phyloP scores from a whole-genome alignment of 352 stramenopile genomes.

The Saprolegnia parasitica region DNA sequence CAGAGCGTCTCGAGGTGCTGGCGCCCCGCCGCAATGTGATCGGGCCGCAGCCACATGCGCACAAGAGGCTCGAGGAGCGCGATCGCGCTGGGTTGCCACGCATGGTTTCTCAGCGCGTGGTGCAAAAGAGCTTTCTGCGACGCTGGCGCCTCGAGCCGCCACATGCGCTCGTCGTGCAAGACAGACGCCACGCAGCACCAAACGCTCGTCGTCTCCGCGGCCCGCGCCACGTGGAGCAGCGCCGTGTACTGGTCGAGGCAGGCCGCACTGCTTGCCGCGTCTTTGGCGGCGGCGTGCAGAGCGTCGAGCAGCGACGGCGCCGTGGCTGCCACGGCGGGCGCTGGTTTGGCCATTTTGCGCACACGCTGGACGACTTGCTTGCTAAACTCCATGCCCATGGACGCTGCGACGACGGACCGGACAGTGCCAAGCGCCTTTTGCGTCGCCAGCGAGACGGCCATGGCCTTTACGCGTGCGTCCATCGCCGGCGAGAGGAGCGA shows the following conservation, averaged over 20 bases:
- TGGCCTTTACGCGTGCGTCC: background rate
- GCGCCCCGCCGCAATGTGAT: background rate
- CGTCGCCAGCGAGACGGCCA: conserved; percentile 22
- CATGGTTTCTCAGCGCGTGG: background rate
- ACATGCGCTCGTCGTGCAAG: background rate
- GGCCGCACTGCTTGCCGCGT: background rate
- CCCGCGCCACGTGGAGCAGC: background rate
- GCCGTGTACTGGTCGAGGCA: background rate
- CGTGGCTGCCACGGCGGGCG: background rate
- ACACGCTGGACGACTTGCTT: conserved; percentile 24
- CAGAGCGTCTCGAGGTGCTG: conserved; percentile 4
- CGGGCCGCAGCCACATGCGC: background rate
- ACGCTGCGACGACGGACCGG: conserved; percentile 1
- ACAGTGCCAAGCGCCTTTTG: conserved; percentile 16
- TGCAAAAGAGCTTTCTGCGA: background rate
- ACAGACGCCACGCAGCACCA: conserved; percentile 11
- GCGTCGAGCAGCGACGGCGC: conserved; percentile 1
- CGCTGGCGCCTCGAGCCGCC: background rate
- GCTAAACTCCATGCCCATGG: conserved; percentile 25
- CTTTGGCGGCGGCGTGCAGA: conserved; percentile 13
- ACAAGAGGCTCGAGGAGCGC: background rate
- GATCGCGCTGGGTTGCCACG: background rate
- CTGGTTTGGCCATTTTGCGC: conserved; percentile 9
- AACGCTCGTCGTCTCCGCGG: background rate
- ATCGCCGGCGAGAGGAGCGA: conserved; percentile 22